Percentiles rank a stretch among this genome's conserved stretches.
phyloP scores from a whole-genome alignment of 148 eudicot species.

The Euryodendron excelsum region DNA sequence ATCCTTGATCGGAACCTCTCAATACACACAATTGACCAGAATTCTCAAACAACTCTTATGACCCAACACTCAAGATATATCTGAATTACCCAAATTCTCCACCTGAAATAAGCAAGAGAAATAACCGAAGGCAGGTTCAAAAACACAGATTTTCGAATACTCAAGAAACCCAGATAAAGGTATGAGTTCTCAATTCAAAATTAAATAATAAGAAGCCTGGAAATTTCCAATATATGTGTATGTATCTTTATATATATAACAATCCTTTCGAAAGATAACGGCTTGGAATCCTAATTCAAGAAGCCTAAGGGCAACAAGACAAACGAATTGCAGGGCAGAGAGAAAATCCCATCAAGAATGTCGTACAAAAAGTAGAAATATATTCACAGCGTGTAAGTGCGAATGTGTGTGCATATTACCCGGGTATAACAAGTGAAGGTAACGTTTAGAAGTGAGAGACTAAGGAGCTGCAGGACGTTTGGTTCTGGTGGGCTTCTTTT shows the following conservation, averaged over 20 bases:
- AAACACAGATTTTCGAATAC: not conserved
- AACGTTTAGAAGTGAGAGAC: too few relatives aligned
- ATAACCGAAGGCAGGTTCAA: not conserved
- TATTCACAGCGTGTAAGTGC: not conserved
- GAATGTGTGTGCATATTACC: too few relatives aligned
- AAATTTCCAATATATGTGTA: not conserved
- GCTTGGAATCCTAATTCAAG: not conserved
- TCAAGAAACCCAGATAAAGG: not conserved
- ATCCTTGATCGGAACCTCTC: constrained; percentile 15
- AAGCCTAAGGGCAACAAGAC: not conserved
- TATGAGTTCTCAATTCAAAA: not conserved
- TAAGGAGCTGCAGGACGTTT: not conserved
- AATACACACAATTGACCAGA: constrained; percentile 1
- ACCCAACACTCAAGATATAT: not conserved
- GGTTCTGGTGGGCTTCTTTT: not conserved
- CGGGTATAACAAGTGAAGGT: too few relatives aligned
- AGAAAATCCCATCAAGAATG: not conserved
- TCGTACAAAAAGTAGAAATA: not conserved
- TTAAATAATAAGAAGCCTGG: not conserved
- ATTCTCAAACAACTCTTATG: not conserved
- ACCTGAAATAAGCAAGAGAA: constrained; percentile 1
- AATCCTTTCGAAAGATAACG: not conserved
- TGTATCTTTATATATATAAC: not conserved
- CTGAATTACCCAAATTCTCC: constrained; percentile 5
- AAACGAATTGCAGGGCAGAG: not conserved